Conservation (phyloP, 1,284 basidiomycete genomes). For the Xerocomus cyaneibrunnescens region DNA sequence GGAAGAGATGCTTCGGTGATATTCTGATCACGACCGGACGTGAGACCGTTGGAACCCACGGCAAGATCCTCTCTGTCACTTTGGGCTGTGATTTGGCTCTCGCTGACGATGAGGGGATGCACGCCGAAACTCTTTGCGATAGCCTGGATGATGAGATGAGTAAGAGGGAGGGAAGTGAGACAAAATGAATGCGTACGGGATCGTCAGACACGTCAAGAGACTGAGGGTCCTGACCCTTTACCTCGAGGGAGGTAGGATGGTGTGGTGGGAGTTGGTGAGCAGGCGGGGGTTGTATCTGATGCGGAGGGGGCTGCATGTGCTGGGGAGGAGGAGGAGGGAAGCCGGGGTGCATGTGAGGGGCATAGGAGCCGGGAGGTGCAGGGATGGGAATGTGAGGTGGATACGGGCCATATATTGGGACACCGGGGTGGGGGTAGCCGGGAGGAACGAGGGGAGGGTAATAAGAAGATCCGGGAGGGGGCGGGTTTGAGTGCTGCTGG, state of each 20-base stretch:
- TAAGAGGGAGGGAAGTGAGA: conserved; percentile 2
- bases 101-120: conserved; percentile 62
- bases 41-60: conserved; percentile 66
- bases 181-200: conserved; percentile 40
- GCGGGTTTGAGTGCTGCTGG: conserved; percentile 30
- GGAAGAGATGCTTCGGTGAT: conserved; percentile 56
- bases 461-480: conserved; percentile 39
- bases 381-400: conserved; percentile 49
- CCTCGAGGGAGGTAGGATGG: conserved; percentile 38
- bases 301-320: conserved; percentile 35
- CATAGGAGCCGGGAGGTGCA: conserved; percentile 49
- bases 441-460: conserved; percentile 44
- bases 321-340: conserved; percentile 50
- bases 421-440: conserved; percentile 44
- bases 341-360: conserved; percentile 52
- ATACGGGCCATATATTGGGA: conserved; percentile 46
- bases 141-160: conserved; percentile 40
- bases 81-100: conserved; percentile 50
- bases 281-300: conserved; percentile 35
- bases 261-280: conserved; percentile 32
- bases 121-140: conserved; percentile 80
- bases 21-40: conserved; percentile 64
- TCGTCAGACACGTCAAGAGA: conserved; percentile 73
- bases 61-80: conserved; percentile 70
- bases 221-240: conserved; percentile 73